phyloP scores from a whole-genome alignment of 139 green algal species.

The Tetradesmus obliquus region DNA sequence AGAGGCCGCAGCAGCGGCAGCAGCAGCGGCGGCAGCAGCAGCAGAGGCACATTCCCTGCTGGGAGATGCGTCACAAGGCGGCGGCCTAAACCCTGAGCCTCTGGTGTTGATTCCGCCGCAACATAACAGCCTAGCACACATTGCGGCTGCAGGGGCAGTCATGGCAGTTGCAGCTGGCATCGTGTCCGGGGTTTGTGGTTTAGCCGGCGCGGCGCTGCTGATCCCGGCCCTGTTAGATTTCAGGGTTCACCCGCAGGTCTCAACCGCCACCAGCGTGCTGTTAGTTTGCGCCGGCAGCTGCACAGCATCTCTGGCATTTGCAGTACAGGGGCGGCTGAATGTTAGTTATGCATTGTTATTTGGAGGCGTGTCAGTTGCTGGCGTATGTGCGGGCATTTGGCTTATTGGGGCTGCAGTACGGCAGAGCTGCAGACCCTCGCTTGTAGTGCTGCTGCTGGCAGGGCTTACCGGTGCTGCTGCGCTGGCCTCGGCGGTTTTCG shows the following conservation, averaged over 20 bases:
- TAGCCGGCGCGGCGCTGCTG: constrained; percentile 11
- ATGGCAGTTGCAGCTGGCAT: constrained; percentile 10
- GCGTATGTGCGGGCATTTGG: not conserved
- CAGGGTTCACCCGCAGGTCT: constrained; percentile 16
- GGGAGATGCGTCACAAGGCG: too few species aligned
- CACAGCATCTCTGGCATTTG: constrained; percentile 3
- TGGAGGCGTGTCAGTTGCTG: not conserved
- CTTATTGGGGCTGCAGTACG: not conserved
- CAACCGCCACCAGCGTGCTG: constrained; percentile 16
- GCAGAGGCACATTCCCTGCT: not conserved
- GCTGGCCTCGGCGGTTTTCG: not conserved
- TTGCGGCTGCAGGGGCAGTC: not conserved
- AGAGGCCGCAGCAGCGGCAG: not conserved
- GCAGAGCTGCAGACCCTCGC: not conserved
- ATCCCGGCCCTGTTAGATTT: not conserved
- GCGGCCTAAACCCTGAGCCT: not conserved
- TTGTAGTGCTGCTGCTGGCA: constrained; percentile 18
- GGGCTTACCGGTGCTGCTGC: not conserved
- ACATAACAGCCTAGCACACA: not conserved
- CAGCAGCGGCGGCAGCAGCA: not conserved
- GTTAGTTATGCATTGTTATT: constrained; percentile 16
- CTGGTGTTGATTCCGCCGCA: not conserved
- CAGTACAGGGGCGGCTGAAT: constrained; percentile 19
- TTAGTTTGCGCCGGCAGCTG: constrained; percentile 27
- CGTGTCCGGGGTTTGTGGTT: not conserved